These are phyloP conservation scores for Arabidopsis thaliana DNA, from an alignment of 345 rosid species.

Conservation along the genomic window DNA sequence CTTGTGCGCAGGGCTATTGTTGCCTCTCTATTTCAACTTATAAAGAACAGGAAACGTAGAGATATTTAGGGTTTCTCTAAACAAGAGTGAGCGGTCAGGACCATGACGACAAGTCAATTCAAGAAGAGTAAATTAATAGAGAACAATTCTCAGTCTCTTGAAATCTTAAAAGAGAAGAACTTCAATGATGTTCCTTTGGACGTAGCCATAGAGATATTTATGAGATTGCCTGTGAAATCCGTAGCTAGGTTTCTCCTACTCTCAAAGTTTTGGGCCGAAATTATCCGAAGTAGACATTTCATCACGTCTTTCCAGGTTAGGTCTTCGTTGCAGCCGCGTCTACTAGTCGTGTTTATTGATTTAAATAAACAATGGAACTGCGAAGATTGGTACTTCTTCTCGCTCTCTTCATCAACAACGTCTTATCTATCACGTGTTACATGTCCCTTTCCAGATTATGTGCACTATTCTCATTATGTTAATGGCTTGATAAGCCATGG, in stretches of 20 bases:
- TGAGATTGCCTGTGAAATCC: slow-evolving; percentile 10
- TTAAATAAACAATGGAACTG: neutral
- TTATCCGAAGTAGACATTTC: neutral
- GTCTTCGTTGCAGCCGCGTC: slow-evolving; percentile 1
- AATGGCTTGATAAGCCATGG: neutral
- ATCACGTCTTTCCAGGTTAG: neutral
- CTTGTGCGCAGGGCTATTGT: too few relatives aligned
- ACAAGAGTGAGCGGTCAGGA: neutral
- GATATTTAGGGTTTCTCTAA: neutral
- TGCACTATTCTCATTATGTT: neutral
- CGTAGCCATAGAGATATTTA: neutral
- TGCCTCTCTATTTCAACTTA: too few relatives aligned
- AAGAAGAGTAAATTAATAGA: neutral
- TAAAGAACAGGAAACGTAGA: neutral
- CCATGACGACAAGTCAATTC: neutral
- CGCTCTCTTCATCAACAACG: neutral
- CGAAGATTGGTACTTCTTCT: slow-evolving; percentile 20
- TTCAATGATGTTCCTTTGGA: neutral
- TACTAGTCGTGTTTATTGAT: neutral
- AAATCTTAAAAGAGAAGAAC: neutral
- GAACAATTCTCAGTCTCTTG: neutral
- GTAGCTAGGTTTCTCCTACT: slow-evolving; percentile 9
- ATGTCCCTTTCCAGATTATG: neutral
- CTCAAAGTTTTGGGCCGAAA: neutral
- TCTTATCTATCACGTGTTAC: neutral